Conservation (phyloP, 768 basidiomycete species). For the Pleurotus salmoneostramineus region DNA sequence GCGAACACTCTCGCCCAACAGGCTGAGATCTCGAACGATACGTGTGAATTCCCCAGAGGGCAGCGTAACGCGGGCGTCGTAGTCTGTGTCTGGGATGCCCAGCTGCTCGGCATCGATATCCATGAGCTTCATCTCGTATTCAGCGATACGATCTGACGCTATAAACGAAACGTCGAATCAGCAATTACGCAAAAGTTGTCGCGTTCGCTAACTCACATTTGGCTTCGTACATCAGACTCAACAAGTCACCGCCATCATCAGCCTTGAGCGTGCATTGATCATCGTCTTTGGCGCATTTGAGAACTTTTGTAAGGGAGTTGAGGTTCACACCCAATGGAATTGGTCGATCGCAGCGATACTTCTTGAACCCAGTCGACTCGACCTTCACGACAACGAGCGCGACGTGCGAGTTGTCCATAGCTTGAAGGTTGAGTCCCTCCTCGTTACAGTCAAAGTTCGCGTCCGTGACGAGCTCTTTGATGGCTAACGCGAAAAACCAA, state of each 20-base stretch:
- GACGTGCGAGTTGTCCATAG: conserved; percentile 99
- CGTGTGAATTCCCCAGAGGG: conserved; percentile 83
- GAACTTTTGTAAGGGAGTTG: conserved; percentile 85
- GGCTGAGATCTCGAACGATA: conserved; percentile 88
- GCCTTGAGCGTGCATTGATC: conserved; percentile 91
- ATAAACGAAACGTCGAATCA: conserved; percentile 5
- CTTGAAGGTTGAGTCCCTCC: conserved; percentile 91
- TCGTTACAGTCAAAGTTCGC: conserved; percentile 98
- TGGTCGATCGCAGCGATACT: conserved; percentile 92
- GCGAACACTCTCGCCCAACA: conserved; percentile 89
- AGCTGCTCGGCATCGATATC: conserved; percentile 96
- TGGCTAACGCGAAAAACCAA: conserved; percentile 46
- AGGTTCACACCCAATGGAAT: conserved; percentile 91
- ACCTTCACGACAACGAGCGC: conserved; percentile 91
- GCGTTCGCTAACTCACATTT: conserved; percentile 50
- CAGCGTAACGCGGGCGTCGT: conserved; percentile 90
- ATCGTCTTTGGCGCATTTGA: conserved; percentile 97
- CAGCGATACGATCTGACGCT: conserved; percentile 92
- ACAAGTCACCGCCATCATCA: conserved; percentile 82
- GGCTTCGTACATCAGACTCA: conserved; percentile 88
- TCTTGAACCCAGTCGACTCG: conserved; percentile 72
- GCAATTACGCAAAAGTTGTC: conserved; percentile 3
- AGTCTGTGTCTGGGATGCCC: conserved; percentile 95
- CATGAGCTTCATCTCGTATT: conserved; percentile 99
- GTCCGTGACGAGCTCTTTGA: conserved; percentile 97